Conservation (phyloP, 2,329 filamentous ascomycete genomes). For the Drechslera avenae region DNA sequence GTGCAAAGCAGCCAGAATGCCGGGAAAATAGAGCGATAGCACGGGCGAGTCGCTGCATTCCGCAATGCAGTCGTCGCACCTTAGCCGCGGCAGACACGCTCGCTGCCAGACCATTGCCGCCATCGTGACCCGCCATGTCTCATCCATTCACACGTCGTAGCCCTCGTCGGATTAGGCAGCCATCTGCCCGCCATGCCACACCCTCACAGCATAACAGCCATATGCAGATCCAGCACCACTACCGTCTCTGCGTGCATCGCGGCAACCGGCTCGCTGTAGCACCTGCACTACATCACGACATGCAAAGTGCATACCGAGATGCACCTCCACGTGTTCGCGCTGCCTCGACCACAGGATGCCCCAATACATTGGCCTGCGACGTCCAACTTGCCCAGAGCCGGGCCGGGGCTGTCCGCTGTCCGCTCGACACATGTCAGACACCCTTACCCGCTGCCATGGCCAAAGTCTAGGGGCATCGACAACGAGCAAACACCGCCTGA, state of each 20-base stretch:
- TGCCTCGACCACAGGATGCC: conserved; percentile 8
- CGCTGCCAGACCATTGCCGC: not conserved
- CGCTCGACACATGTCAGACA: conserved; percentile 9
- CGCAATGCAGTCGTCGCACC: too few species aligned
- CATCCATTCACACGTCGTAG: not conserved
- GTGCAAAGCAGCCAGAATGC: not conserved
- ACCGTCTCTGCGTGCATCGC: conserved; percentile 24
- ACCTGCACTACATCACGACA: conserved; percentile 16
- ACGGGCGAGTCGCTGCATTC: conserved; percentile 2
- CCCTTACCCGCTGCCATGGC: conserved; percentile 2
- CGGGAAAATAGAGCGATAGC: conserved; percentile 15
- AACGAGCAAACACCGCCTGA: too few species aligned
- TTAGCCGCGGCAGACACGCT: not conserved
- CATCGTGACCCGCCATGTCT: not conserved
- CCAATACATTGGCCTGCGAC: conserved; percentile 3
- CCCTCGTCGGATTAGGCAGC: too few species aligned
- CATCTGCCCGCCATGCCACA: too few species aligned
- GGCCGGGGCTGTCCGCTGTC: conserved; percentile 9
- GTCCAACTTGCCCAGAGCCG: conserved; percentile 17
- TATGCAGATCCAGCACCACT: conserved; percentile 11
- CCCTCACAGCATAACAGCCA: not conserved
- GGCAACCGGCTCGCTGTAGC: conserved; percentile 22
- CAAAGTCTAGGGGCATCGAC: too few species aligned
- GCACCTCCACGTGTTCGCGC: conserved; percentile 19
- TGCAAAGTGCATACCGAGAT: conserved; percentile 13